Conservation (phyloP, 148 eudicot species). For the Mesembryanthemum crystallinum region DNA sequence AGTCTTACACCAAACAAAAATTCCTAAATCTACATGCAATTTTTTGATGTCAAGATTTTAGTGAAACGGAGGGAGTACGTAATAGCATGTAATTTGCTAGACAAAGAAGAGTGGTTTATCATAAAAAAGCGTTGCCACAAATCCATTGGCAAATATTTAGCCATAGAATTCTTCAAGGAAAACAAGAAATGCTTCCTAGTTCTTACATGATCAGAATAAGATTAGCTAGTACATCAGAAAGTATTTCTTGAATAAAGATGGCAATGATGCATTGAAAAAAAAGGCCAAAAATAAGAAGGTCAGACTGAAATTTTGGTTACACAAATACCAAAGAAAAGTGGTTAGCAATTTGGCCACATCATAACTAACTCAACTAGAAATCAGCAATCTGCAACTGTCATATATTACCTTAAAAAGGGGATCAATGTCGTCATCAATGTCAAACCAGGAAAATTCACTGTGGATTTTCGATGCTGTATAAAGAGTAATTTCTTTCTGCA, state of each 20-base stretch:
- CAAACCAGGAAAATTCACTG: conserved; percentile 87
- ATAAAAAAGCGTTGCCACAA: neutral
- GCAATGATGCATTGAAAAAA: neutral
- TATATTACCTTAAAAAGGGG: conserved; percentile 88
- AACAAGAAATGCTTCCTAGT: neutral
- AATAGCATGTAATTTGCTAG: too few relatives aligned
- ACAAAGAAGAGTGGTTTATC: too few relatives aligned
- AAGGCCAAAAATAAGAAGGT: neutral
- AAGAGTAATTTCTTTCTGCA: conserved; percentile 95
- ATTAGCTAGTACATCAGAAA: neutral
- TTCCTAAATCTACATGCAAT: too few relatives aligned
- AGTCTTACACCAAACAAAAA: too few relatives aligned
- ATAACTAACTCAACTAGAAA: neutral
- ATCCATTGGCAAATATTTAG: conserved; percentile 3
- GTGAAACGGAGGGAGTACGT: too few relatives aligned
- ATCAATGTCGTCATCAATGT: conserved; percentile 89
- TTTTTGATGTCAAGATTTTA: too few relatives aligned
- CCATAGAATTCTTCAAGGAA: neutral
- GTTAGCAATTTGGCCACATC: neutral
- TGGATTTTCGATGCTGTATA: conserved; percentile 89
- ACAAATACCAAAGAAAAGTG: neutral
- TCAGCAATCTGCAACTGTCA: neutral
- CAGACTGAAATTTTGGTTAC: neutral
- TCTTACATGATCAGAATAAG: neutral
- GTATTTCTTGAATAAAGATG: neutral